Evolutionary conservation across 169 alveolate genomes (phyloP), one percentile per base, ranked within the genome.

Genomic region (Cryptosporidium canis): DNA sequence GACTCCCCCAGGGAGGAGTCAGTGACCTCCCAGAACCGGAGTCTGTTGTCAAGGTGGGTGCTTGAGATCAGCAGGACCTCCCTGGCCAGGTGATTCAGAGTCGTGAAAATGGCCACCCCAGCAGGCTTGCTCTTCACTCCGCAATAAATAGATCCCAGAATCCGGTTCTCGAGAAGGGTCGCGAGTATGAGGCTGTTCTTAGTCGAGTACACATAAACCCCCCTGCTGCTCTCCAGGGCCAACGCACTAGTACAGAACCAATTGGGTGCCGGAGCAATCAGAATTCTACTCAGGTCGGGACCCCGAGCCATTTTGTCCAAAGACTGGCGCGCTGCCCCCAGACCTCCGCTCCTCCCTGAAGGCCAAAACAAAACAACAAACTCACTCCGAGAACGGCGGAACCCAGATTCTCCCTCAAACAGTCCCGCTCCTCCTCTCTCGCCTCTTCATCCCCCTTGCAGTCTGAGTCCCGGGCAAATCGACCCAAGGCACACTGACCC

Each of bases 181-280:
- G 47, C 71, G 8, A 77, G 18, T 37, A 77, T 77, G 33, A 77
- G 35, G 27, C 87, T 77, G n/a, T 77, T 77, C 51, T 77, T 77
- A 16, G 77, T 56, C 8, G 77, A 56, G 43, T 58, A 77, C 0
- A 48, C 58, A 24, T 77, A 77, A n/a, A 55, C 2, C 3, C 63
- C 71, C 11, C n/a, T 43, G 8, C 21, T 35, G 14, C 16, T 37
- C 8, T 77, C 77, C n/a, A 77, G n/a, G 11, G 63, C 55, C 41
- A 77, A 33, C 14, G 87, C 51, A 35, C 66, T 29, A 3, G 3
- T 39, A 44, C 64, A 58, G 44, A 29, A 77, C 87, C 87, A 77
- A 12, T 77, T 77, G 0, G 87, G 87, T 4, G 87, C 65, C 9
- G 87, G 87, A 12, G 87, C 61, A 58, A 77, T n/a, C 48, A 77